Percentiles rank a stretch among this genome's conserved stretches.
These are phyloP conservation scores for Thecaphora thlaspeos DNA, from an alignment of 1,284 basidiomycete genomes.

Conservation along the genomic window DNA sequence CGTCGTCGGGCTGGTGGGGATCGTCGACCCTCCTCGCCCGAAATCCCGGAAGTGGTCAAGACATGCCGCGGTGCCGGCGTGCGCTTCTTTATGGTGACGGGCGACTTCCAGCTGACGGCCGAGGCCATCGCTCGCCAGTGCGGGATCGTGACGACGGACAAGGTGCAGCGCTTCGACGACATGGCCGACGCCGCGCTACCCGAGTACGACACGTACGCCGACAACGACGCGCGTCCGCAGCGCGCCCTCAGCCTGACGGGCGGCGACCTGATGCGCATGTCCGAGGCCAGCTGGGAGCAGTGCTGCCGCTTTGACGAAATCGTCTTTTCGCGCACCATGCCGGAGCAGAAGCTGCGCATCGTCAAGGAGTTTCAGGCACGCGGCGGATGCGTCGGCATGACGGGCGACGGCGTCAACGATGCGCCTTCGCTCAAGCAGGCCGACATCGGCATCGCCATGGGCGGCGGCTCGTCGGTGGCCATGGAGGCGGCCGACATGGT, in stretches of 20 bases:
- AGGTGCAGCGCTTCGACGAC: constrained; percentile 60
- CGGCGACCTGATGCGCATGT: constrained; percentile 23
- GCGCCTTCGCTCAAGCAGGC: constrained; percentile 63
- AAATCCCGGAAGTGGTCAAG: constrained; percentile 64
- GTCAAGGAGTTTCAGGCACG: constrained; percentile 66
- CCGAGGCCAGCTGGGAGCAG: constrained; percentile 60
- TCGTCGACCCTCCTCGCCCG: constrained; percentile 68
- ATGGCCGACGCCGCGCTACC: constrained; percentile 24
- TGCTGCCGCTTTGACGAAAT: constrained; percentile 67
- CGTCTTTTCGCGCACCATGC: constrained; percentile 72
- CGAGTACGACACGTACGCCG: constrained; percentile 22
- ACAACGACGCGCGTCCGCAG: constrained; percentile 26
- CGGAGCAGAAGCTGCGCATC: constrained; percentile 69
- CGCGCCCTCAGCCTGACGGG: constrained; percentile 25
- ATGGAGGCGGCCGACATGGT: constrained; percentile 55
- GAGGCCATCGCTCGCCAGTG: constrained; percentile 67
- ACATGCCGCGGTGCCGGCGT: constrained; percentile 67
- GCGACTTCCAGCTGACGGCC: constrained; percentile 64
- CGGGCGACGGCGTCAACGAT: constrained; percentile 72
- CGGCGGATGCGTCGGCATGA: constrained; percentile 65
- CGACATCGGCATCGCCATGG: constrained; percentile 62
- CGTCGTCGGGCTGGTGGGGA: constrained; percentile 67
- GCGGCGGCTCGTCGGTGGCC: constrained; percentile 59
- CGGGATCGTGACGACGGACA: constrained; percentile 63
- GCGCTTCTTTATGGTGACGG: constrained; percentile 71